Conservation (phyloP, 495 filamentous ascomycete species). For the Penicillium cataractarum region DNA sequence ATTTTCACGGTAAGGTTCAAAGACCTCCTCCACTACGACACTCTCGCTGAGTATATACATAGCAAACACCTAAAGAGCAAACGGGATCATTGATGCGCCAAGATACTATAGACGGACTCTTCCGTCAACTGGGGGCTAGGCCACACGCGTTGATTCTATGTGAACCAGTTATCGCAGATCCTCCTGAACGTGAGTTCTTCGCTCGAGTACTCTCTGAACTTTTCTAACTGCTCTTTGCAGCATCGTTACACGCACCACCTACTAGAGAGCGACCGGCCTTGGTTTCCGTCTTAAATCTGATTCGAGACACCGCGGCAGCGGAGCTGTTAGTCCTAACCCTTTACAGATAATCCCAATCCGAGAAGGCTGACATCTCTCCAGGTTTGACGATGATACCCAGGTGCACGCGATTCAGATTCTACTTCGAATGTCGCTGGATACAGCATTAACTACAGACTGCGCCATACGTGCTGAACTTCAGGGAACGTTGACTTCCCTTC, state of each 20-base stretch:
- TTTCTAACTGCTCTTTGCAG: background rate
- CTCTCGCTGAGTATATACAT: slow-evolving; percentile 2
- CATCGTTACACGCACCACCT: background rate
- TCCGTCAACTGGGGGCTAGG: slow-evolving; percentile 37
- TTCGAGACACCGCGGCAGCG: slow-evolving; percentile 4
- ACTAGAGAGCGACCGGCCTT: slow-evolving; percentile 10
- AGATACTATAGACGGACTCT: slow-evolving; percentile 38
- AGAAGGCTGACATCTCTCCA: slow-evolving; percentile 12
- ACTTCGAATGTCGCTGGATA: slow-evolving; percentile 65
- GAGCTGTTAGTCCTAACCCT: slow-evolving; percentile 14
- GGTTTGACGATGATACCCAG: slow-evolving; percentile 39
- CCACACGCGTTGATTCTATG: slow-evolving; percentile 34
- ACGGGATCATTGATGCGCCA: slow-evolving; percentile 36
- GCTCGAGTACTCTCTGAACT: background rate
- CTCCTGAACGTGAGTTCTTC: slow-evolving; percentile 25
- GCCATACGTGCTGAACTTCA: slow-evolving; percentile 49
- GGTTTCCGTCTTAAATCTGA: slow-evolving; percentile 27
- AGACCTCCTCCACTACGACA: background rate
- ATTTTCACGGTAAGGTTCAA: slow-evolving; percentile 47
- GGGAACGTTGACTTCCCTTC: slow-evolving; percentile 44
- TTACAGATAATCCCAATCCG: background rate
- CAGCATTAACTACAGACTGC: slow-evolving; percentile 47
- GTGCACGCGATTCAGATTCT: slow-evolving; percentile 45
- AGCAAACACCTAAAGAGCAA: slow-evolving; percentile 28
- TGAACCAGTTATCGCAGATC: slow-evolving; percentile 30